Evolutionary conservation across 768 basidiomycete genomes (phyloP), one percentile per base, ranked within the genome.

Genomic region (Saitozyma podzolica): DNA sequence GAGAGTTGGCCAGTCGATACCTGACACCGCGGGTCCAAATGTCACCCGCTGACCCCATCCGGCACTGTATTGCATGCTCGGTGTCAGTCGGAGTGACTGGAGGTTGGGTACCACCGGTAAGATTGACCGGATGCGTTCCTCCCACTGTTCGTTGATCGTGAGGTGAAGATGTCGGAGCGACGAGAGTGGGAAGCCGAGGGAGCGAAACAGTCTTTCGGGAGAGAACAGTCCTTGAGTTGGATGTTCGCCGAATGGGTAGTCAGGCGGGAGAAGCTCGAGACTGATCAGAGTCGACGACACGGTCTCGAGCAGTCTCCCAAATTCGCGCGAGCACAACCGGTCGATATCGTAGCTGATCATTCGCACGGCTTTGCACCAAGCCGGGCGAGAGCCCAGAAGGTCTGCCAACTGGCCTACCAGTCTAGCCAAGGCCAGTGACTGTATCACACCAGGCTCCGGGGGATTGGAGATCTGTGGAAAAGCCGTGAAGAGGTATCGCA

Each of bases 31-130:
- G 0, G 40, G 16, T 29, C 51, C 16, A 43, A 65, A 52, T 40
- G 9, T 16, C 47, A 39, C 42, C n/a, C 14, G n/a, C 48, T 65
- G 54, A 2, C 62, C 67, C 67, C 67, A 68, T 6, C 62, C 63
- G 16, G 62, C 68, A 20, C 52, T 40, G 51, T 58, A 64, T 8
- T 59, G 58, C 19, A 40, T 45, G 6, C 40, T 50, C 6, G 65
- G 50, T 13, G 39, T 51, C 9, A 69, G 49, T 14, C 17, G 13
- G 9, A 69, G 54, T 9, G 59, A 54, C n/a, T 39, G 50, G 5
- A 69, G 52, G 17, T 64, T 37, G 2, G 68, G 68, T 2, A 53
- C 57, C 9, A 49, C 45, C 9, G 39, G 13, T 41, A 69, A 40
- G 2, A 56, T 49, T 2, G 19, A 17, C 5, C 45, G 37, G 5